Conservation (phyloP, 495 filamentous ascomycete species). For the Penicillium desertorum region DNA sequence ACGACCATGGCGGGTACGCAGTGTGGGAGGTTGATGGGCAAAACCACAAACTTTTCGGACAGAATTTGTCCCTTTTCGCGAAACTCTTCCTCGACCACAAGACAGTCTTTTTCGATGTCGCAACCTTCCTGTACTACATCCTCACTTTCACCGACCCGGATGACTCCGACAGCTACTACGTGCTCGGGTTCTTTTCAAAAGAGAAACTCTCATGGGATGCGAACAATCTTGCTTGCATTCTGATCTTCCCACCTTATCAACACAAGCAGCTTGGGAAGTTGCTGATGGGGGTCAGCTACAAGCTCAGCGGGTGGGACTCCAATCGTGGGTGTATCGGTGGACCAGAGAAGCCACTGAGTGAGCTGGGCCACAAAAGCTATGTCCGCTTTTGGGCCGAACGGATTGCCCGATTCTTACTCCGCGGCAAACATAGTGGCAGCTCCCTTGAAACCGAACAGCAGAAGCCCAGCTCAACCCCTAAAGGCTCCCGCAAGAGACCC, state of each 20-base stretch:
- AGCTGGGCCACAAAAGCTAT: conserved; percentile 78
- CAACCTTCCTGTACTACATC: conserved; percentile 92
- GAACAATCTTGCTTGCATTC: conserved; percentile 95
- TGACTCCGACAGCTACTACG: conserved; percentile 42
- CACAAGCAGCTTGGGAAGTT: conserved; percentile 82
- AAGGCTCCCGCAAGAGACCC: conserved; percentile 38
- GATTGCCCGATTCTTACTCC: conserved; percentile 65
- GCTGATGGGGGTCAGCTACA: conserved; percentile 91
- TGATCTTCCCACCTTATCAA: conserved; percentile 96
- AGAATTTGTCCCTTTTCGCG: conserved; percentile 95
- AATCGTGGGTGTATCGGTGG: conserved; percentile 72
- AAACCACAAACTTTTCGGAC: conserved; percentile 85
- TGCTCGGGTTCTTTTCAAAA: conserved; percentile 96
- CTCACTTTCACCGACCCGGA: conserved; percentile 55
- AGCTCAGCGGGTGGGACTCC: conserved; percentile 76
- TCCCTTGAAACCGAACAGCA: conserved; percentile 27
- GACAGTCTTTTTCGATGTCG: conserved; percentile 95
- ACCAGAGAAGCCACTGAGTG: conserved; percentile 88
- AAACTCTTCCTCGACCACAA: conserved; percentile 98
- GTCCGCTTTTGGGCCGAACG: conserved; percentile 79
- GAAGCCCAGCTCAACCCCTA: conserved; percentile 30
- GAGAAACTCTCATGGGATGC: conserved; percentile 99
- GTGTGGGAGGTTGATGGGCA: conserved; percentile 95
- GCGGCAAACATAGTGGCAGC: conserved; percentile 25
- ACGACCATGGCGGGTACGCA: conserved; percentile 56